phyloP scores from a whole-genome alignment of 2,329 filamentous ascomycete genomes.

The Biscogniauxia marginata region DNA sequence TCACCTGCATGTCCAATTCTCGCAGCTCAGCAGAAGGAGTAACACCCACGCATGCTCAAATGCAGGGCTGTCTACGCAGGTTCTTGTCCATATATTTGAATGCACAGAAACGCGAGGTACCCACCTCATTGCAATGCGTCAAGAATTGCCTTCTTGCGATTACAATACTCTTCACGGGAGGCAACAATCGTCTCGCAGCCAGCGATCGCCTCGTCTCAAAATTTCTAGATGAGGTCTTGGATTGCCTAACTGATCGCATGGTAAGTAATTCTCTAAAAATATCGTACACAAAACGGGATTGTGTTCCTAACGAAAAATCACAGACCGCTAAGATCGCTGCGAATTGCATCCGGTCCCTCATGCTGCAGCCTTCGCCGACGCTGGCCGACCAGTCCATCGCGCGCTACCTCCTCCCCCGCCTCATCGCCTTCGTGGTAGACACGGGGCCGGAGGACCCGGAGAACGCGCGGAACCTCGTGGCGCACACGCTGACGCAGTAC shows the following conservation, averaged over 20 bases:
- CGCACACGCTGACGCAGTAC: conserved; percentile 74
- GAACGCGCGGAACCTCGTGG: conserved; percentile 66
- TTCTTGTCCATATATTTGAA: conserved; percentile 79
- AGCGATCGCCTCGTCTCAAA: conserved; percentile 72
- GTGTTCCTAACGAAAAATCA: conserved; percentile 17
- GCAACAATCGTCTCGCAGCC: conserved; percentile 69
- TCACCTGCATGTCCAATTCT: conserved; percentile 66
- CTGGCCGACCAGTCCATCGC: conserved; percentile 70
- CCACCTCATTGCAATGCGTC: conserved; percentile 80
- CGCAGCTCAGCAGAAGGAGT: conserved; percentile 34
- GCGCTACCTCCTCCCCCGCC: conserved; percentile 69
- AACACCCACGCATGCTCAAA: conserved; percentile 62
- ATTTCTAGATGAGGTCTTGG: conserved; percentile 78
- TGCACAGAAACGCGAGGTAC: conserved; percentile 70
- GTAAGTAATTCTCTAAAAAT: conserved; percentile 43
- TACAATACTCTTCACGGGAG: conserved; percentile 84
- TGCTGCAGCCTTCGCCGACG: conserved; percentile 64
- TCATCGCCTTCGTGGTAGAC: conserved; percentile 72
- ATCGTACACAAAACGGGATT: not conserved
- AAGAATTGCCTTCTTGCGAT: conserved; percentile 89
- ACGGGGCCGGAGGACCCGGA: conserved; percentile 76
- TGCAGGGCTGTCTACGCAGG: conserved; percentile 78
- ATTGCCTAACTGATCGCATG: conserved; percentile 78
- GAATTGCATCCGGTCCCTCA: conserved; percentile 81
- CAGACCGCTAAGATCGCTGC: conserved; percentile 85